Evolutionary conservation across 2,329 filamentous ascomycete genomes (phyloP).

Genomic region (Alternaria brassicicola): DNA sequence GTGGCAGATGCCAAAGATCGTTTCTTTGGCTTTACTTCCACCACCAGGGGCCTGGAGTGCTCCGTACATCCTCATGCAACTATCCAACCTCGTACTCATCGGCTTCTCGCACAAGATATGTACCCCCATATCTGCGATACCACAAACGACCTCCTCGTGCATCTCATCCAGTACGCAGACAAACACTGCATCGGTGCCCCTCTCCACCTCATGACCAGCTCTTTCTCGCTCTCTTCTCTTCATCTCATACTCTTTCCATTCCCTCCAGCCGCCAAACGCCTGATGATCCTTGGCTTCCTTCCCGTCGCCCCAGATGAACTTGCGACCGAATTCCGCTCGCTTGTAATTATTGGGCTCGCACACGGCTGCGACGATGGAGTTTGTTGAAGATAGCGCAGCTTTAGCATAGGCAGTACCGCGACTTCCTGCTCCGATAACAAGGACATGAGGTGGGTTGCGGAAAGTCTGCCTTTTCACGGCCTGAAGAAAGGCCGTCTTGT

Average conservation of each 20-base stretch:
- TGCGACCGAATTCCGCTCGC: constrained; percentile 70
- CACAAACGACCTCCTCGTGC: constrained; percentile 80
- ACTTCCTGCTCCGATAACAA: constrained; percentile 50
- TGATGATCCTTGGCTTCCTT: constrained; percentile 63
- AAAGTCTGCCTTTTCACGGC: constrained; percentile 30
- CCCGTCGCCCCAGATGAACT: constrained; percentile 71
- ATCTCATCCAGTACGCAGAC: constrained; percentile 85
- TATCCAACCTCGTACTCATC: constrained; percentile 76
- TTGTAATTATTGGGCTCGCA: constrained; percentile 83
- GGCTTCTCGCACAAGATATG: constrained; percentile 98
- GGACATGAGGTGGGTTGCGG: constrained; percentile 34
- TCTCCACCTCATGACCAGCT: constrained; percentile 24
- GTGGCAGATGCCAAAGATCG: constrained; percentile 88
- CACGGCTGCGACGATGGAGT: constrained; percentile 73
- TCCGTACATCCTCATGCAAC: constrained; percentile 77
- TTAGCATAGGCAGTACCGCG: constrained; percentile 47
- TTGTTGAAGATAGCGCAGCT: constrained; percentile 29
- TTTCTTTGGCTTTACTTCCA: constrained; percentile 8
- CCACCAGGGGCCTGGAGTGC: constrained; percentile 52
- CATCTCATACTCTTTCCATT: constrained; percentile 76
- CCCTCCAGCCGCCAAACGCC: constrained; percentile 73
- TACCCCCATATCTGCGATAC: constrained; percentile 69
- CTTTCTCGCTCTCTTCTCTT: constrained; percentile 60
- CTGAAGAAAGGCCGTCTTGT: constrained; percentile 19
- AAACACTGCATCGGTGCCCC: constrained; percentile 63